phyloP scores from a whole-genome alignment of 1,139 yeast genomes.

The Saccharomyces hybrid region DNA sequence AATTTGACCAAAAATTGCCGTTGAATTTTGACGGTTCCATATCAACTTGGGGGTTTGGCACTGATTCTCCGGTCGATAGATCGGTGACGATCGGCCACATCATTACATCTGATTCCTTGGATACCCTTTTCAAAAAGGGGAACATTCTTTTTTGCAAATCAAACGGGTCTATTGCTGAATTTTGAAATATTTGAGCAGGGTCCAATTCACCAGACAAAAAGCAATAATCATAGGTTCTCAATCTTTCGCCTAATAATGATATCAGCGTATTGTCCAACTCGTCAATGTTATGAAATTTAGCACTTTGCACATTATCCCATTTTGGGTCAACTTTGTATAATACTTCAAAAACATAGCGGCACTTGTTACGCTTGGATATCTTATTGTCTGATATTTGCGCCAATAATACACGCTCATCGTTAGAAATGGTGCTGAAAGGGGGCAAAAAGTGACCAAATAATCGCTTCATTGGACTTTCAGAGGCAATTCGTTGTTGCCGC shows the following conservation, averaged over 20 bases:
- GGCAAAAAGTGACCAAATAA: no score
- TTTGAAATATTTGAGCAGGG: not conserved
- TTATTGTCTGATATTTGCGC: no score
- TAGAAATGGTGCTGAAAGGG: no score
- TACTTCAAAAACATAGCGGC: not conserved
- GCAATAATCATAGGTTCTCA: slow-evolving; percentile 19
- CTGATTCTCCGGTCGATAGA: slow-evolving; percentile 8
- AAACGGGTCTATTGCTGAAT: not conserved
- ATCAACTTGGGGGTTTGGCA: slow-evolving; percentile 5
- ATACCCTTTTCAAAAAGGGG: slow-evolving; percentile 14
- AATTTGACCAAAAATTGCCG: slow-evolving; percentile 27
- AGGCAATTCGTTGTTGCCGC: no score
- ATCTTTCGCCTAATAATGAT: slow-evolving; percentile 15
- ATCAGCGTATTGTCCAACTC: slow-evolving; percentile 11
- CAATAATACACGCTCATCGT: no score
- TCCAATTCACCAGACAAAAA: slow-evolving; percentile 8
- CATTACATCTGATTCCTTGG: slow-evolving; percentile 4
- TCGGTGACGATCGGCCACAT: slow-evolving; percentile 16
- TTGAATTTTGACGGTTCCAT: slow-evolving; percentile 8
- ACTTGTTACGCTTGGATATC: no score
- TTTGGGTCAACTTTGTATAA: slow-evolving; percentile 11
- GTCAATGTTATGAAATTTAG: slow-evolving; percentile 8
- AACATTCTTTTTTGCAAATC: slow-evolving; percentile 17
- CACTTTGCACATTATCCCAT: slow-evolving; percentile 16
- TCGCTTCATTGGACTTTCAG: no score